These are phyloP conservation scores for Entomortierella chlamydospora DNA, from an alignment of 192 early-diverging fungal species.

Conservation along the genomic window DNA sequence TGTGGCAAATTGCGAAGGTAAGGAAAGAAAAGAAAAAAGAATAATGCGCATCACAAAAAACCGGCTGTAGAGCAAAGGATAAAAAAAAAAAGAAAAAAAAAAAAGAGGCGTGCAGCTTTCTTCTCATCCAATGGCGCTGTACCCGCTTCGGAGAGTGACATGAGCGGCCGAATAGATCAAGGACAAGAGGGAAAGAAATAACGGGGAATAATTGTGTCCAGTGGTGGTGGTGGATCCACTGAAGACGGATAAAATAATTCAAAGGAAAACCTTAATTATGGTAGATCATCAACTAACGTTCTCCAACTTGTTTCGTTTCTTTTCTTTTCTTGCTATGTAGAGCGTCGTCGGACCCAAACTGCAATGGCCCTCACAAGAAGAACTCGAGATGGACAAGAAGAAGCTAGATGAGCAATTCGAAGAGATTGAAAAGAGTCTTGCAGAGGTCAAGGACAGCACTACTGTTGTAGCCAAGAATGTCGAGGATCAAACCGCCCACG, in stretches of 20 bases:
- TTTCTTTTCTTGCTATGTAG: conserved; percentile 46
- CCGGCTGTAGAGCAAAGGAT: no score
- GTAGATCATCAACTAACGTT: no score
- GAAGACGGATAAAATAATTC: background rate
- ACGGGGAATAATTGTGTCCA: no score
- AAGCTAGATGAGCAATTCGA: conserved; percentile 75
- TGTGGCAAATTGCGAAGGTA: conserved; percentile 82
- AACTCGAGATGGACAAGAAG: conserved; percentile 77
- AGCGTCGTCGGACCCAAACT: conserved; percentile 68
- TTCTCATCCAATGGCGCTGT: no score
- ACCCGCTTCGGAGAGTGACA: no score
- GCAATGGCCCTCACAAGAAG: conserved; percentile 70
- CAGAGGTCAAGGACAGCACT: conserved; percentile 51
- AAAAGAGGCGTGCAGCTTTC: no score
- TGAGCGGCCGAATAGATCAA: background rate
- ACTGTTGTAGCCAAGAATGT: conserved; percentile 62
- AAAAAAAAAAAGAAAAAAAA: no score
- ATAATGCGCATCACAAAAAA: no score
- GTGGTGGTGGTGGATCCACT: background rate
- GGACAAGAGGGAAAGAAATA: no score
- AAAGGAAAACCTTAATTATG: no score
- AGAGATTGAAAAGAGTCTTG: conserved; percentile 56
- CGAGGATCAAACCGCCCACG: conserved; percentile 78
- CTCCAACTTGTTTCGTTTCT: background rate
- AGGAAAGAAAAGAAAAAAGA: conserved; percentile 14